A percentile compares a stretch with the other conserved stretches of the same genome.
Evolutionary conservation across 192 early-diverging fungal species (phyloP).

Genomic region (Podila clonocystis): DNA sequence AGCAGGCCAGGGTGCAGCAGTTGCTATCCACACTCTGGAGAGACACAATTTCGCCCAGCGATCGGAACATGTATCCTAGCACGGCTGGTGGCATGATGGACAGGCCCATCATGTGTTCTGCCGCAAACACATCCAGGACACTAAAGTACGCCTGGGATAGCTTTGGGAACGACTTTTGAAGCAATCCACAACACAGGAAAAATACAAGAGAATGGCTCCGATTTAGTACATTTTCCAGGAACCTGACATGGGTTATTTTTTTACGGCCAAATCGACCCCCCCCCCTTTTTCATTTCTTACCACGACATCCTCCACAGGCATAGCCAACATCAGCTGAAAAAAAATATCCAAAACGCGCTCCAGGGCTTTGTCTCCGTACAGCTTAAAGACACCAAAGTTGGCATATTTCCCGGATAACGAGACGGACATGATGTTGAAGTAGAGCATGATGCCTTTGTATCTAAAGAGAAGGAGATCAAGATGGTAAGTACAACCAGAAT

Average conservation of each 20-base stretch:
- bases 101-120: constrained; percentile 70
- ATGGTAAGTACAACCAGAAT: neutral
- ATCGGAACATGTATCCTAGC: constrained; percentile 75
- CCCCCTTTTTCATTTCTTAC: constrained; percentile 44
- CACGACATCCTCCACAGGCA: constrained; percentile 81
- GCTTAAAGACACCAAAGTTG: constrained; percentile 88
- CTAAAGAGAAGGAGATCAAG: constrained; percentile 16
- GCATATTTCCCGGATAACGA: constrained; percentile 86
- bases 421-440: constrained; percentile 77
- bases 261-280: too few relatives aligned
- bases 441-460: constrained; percentile 82
- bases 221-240: neutral
- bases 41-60: constrained; percentile 75
- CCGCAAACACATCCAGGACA: constrained; percentile 75
- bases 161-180: constrained; percentile 65
- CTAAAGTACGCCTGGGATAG: constrained; percentile 66
- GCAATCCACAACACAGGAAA: neutral
- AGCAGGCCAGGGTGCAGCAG: constrained; percentile 69
- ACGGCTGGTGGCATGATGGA: constrained; percentile 62
- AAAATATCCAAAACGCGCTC: constrained; percentile 71
- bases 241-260: too few relatives aligned
- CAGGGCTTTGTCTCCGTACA: constrained; percentile 86
- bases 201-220: neutral
- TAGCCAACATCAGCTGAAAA: constrained; percentile 75
- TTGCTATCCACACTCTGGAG: constrained; percentile 14